Percentiles rank a stretch among this genome's conserved stretches.
phyloP scores from a whole-genome alignment of 768 basidiomycete species.

The Phanerochaete sordida region DNA sequence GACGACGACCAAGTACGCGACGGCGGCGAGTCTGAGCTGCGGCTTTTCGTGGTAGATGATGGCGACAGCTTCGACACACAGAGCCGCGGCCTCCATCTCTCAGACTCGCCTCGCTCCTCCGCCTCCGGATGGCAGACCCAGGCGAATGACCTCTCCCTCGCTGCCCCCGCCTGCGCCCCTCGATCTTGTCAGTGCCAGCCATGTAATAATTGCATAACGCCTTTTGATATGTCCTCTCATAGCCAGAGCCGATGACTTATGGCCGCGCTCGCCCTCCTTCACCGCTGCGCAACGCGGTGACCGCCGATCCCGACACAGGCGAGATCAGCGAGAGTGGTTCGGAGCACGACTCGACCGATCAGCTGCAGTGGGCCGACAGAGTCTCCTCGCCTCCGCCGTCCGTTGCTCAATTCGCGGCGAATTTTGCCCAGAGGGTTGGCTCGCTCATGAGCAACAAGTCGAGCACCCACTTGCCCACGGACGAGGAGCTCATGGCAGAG shows the following conservation, averaged over 20 bases:
- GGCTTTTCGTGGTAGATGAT: slow-evolving; percentile 22
- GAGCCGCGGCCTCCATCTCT: slow-evolving; percentile 19
- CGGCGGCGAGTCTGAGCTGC: slow-evolving; percentile 18
- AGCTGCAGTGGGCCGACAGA: slow-evolving; percentile 36
- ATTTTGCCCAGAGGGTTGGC: slow-evolving; percentile 72
- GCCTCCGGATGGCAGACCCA: slow-evolving; percentile 11
- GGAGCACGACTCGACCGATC: slow-evolving; percentile 33
- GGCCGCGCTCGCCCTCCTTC: slow-evolving; percentile 54
- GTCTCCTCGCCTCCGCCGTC: slow-evolving; percentile 69
- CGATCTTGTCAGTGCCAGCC: slow-evolving; percentile 32
- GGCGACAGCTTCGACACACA: slow-evolving; percentile 27
- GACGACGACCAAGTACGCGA: slow-evolving; percentile 19
- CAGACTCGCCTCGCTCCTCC: slow-evolving; percentile 26
- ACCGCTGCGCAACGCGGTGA: slow-evolving; percentile 64
- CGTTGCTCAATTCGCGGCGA: slow-evolving; percentile 69
- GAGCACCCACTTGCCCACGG: slow-evolving; percentile 44
- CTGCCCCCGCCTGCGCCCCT: slow-evolving; percentile 38
- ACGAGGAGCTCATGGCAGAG: slow-evolving; percentile 80
- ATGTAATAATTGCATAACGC: not conserved
- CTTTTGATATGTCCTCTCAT: slow-evolving; percentile 9
- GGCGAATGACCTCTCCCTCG: slow-evolving; percentile 33
- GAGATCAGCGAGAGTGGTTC: slow-evolving; percentile 29
- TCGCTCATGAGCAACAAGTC: slow-evolving; percentile 54
- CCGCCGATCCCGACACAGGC: slow-evolving; percentile 55
- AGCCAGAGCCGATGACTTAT: slow-evolving; percentile 41